Base-by-base conservation (phyloP, 805 yeast species). In the Spathaspora gorwiae region DNA sequence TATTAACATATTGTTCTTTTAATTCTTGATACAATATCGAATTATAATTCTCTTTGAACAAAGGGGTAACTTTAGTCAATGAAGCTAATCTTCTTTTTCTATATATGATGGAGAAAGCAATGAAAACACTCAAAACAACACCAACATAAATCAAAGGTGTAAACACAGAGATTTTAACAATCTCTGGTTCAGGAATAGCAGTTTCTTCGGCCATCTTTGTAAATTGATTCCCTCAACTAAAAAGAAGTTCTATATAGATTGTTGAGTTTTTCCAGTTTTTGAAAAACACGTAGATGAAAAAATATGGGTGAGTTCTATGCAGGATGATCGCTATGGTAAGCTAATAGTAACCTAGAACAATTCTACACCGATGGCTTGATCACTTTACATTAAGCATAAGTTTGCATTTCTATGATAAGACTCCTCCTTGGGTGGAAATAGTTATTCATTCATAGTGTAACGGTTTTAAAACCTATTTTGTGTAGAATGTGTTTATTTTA, bases 131-230 rank as follows among this genome's bases (percentile, higher is more conserved):
- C 37, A 88, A 60, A 50, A 90, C 64, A 29, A 89, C 77, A 4
- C 77, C 81, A 45, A 88, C 82, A 61, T 90, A 90, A 35, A 86
- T 65, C 42, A 90, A 59, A 15, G 97, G 96, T 6, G 94, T 86
- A 47, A 58, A 62, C 15, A 71, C 64, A 32, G 76, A 71, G 45
- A 72, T 62, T 53, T 58, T 57, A 44, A 70, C 57, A 49, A 39
- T 43, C n/a, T 44, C 43, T 12, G 42, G 39, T 29, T 33, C 39
- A 19, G 49, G 47, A 15, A 37, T 37, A 15, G 26, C 12, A 10
- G 44, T 42, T 40, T 46, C 43, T 43, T 46, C 49, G 27, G 46
- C 46, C 49, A 46, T 46, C 10, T 5, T 46, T 5, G 10, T n/a
- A 7, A 32, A 27, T 19, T 26, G 32, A 11, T 7, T 9, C 14